Conservation (phyloP, 2,329 filamentous ascomycete genomes). For the Fusarium sp. region DNA sequence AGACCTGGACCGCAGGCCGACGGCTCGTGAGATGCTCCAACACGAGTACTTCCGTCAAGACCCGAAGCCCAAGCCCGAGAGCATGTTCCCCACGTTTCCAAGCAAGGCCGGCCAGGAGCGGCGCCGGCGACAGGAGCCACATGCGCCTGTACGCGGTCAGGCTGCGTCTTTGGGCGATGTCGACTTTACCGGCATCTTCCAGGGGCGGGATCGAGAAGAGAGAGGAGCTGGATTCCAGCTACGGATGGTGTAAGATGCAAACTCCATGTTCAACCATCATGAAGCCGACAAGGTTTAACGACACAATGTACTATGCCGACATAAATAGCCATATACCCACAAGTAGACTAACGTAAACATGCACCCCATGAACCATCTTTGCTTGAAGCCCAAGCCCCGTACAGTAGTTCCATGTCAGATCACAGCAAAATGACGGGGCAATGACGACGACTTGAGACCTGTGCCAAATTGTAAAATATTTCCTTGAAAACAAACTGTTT, state of each 20-base stretch:
- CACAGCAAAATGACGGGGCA: not conserved
- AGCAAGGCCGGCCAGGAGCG: slow-evolving; percentile 94
- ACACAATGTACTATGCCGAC: not conserved
- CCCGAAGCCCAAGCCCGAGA: slow-evolving; percentile 88
- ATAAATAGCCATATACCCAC: not conserved
- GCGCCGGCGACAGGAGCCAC: slow-evolving; percentile 77
- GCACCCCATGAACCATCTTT: not conserved
- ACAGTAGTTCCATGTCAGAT: not conserved
- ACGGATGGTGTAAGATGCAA: slow-evolving; percentile 64
- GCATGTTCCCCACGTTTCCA: slow-evolving; percentile 97
- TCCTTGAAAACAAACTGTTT: slow-evolving; percentile 9
- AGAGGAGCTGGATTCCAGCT: slow-evolving; percentile 74
- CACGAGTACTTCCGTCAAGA: slow-evolving; percentile 91
- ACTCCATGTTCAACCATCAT: not conserved
- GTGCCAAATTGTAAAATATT: slow-evolving; percentile 3
- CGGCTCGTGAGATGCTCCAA: slow-evolving; percentile 78
- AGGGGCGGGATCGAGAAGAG: slow-evolving; percentile 73
- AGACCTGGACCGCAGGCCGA: slow-evolving; percentile 78
- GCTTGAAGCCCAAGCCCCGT: not conserved
- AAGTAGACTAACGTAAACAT: not conserved
- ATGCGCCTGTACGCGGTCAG: slow-evolving; percentile 84
- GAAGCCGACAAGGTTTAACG: not conserved
- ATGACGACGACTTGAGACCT: not conserved
- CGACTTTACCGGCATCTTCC: slow-evolving; percentile 80
- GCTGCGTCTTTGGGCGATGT: slow-evolving; percentile 66